Conservation (phyloP, 1,139 yeast species). For the Scheffersomyces titani region DNA sequence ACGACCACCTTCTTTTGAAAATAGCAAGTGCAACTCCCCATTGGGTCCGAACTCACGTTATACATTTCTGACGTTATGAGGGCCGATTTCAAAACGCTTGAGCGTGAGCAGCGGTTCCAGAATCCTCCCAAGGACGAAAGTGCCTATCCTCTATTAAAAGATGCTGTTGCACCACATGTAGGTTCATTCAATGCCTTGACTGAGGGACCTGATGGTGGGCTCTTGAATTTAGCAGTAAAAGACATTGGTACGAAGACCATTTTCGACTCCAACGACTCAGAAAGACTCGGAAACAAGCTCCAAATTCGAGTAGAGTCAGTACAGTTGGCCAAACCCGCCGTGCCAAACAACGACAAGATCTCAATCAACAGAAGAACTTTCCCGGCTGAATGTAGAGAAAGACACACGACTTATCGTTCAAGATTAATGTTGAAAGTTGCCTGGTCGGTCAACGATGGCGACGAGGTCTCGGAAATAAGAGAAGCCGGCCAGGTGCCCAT, state of each 20-base stretch:
- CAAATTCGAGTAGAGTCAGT: conserved; percentile 81
- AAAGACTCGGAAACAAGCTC: conserved; percentile 79
- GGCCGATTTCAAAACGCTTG: conserved; percentile 78
- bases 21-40: background rate
- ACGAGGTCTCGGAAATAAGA: conserved; percentile 76
- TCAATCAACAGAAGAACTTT: conserved; percentile 78
- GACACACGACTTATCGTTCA: conserved; percentile 75
- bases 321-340: conserved; percentile 81
- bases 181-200: conserved; percentile 96
- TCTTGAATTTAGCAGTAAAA: conserved; percentile 79
- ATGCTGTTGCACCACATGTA: conserved; percentile 92
- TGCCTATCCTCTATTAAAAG: conserved; percentile 77
- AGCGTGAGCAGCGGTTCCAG: conserved; percentile 80
- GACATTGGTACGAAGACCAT: conserved; percentile 87
- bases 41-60: background rate
- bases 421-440: conserved; percentile 74
- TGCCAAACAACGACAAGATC: conserved; percentile 72
- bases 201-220: conserved; percentile 83
- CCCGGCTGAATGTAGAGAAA: conserved; percentile 90
- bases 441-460: conserved; percentile 87
- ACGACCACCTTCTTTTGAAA: background rate
- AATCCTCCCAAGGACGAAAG: conserved; percentile 88
- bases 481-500: conserved; percentile 92
- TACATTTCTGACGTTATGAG: conserved; percentile 19
- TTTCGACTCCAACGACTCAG: conserved; percentile 73